These are phyloP conservation scores for Neonectria coccinea DNA, from an alignment of 2,329 filamentous ascomycete genomes.

Conservation along the genomic window DNA sequence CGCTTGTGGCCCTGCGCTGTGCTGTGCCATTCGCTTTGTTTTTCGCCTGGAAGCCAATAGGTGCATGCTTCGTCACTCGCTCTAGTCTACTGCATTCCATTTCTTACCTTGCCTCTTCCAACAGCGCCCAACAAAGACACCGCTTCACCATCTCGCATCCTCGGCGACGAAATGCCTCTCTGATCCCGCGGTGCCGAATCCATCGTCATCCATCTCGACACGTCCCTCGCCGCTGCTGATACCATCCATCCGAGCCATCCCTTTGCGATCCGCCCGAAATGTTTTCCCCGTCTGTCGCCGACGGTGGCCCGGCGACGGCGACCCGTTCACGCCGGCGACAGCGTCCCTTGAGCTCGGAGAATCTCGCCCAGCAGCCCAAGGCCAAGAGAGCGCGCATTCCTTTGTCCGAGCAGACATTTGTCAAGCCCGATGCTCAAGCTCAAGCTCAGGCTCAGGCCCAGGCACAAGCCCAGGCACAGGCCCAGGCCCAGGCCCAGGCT, in stretches of 20 bases:
- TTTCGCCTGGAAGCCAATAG: constrained; percentile 42
- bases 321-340: constrained; percentile 72
- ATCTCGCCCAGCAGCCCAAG: constrained; percentile 68
- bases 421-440: constrained; percentile 57
- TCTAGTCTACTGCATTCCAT: constrained; percentile 35
- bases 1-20: constrained; percentile 6
- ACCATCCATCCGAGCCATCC: constrained; percentile 26
- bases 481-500: constrained; percentile 17
- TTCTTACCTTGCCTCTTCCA: constrained; percentile 29
- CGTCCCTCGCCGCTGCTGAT: constrained; percentile 27
- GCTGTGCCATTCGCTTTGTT: constrained; percentile 30
- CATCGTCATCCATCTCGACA: constrained; percentile 39
- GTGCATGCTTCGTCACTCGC: constrained; percentile 46
- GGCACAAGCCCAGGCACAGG: constrained; percentile 35
- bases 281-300: constrained; percentile 68
- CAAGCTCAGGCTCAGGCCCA: not conserved
- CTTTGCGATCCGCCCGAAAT: constrained; percentile 55
- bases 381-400: constrained; percentile 72
- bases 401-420: constrained; percentile 67
- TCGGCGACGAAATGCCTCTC: constrained; percentile 45
- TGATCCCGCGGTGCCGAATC: constrained; percentile 41
- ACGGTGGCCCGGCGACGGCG: constrained; percentile 65
- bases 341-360: constrained; percentile 68
- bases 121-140: constrained; percentile 38
- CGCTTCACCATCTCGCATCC: constrained; percentile 35